Evolutionary conservation across 148 eudicot genomes (phyloP).

Genomic region (Dysphania ambrosioides): DNA sequence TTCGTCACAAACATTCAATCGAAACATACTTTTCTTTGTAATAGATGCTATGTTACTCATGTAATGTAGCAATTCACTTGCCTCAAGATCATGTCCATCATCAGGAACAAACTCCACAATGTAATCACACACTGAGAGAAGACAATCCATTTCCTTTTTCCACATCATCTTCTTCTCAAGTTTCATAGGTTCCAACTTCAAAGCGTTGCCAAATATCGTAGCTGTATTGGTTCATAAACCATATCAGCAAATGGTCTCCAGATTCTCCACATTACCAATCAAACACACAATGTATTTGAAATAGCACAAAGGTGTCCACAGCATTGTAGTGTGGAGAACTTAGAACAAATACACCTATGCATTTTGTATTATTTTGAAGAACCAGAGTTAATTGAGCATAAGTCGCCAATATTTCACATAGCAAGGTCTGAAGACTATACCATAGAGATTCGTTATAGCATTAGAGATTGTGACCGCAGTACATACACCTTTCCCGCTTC

Average conservation of each 20-base stretch:
- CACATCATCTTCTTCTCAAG: slow-evolving; percentile 79
- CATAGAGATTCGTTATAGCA: slow-evolving; percentile 97
- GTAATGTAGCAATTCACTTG: slow-evolving; percentile 19
- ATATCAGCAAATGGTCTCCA: too few relatives aligned
- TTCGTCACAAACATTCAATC: not conserved
- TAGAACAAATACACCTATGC: too few relatives aligned
- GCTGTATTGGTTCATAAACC: slow-evolving; percentile 43
- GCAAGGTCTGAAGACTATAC: slow-evolving; percentile 32
- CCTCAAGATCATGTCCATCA: slow-evolving; percentile 59
- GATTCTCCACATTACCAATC: too few relatives aligned
- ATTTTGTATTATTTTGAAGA: too few relatives aligned
- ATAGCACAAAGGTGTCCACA: too few relatives aligned
- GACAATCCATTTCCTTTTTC: slow-evolving; percentile 95
- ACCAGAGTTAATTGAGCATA: too few relatives aligned
- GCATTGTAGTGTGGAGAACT: too few relatives aligned
- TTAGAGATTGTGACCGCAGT: slow-evolving; percentile 83
- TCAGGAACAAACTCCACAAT: slow-evolving; percentile 59
- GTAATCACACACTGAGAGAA: slow-evolving; percentile 84
- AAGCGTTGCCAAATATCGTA: slow-evolving; percentile 79
- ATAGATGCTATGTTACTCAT: not conserved
- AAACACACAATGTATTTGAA: too few relatives aligned
- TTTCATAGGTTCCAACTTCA: slow-evolving; percentile 76
- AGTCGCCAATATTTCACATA: not conserved
- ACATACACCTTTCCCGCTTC: slow-evolving; percentile 88
- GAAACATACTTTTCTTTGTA: too few relatives aligned